phyloP scores from a whole-genome alignment of 1,284 basidiomycete genomes.

The Marasmius oreades region DNA sequence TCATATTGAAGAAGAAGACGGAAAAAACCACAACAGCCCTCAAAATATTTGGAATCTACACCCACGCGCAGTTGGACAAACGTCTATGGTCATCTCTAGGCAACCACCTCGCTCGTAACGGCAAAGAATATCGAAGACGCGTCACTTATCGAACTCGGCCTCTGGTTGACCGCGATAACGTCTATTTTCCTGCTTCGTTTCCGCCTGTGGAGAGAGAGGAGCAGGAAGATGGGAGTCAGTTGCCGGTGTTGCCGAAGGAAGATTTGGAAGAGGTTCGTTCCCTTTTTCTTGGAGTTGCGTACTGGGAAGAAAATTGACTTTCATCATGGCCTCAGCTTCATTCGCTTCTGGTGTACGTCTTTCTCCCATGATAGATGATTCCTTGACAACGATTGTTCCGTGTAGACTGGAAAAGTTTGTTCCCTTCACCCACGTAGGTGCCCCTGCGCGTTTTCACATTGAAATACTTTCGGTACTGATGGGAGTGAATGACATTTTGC shows the following conservation, averaged over 20 bases:
- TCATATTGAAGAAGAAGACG: slow-evolving; percentile 5
- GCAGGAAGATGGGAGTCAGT: neutral
- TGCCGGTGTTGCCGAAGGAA: neutral
- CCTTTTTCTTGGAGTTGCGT: neutral
- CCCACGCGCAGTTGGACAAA: slow-evolving; percentile 52
- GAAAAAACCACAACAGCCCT: slow-evolving; percentile 35
- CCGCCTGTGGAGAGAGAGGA: neutral
- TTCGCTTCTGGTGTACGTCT: neutral
- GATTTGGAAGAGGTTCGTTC: slow-evolving; percentile 1
- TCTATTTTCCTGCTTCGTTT: slow-evolving; percentile 1
- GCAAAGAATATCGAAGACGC: slow-evolving; percentile 51
- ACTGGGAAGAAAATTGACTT: neutral
- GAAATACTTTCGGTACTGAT: too few species aligned
- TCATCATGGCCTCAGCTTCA: neutral
- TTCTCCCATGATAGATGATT: neutral
- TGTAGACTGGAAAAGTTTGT: slow-evolving; percentile 56
- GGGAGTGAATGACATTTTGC: slow-evolving; percentile 1
- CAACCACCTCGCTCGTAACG: slow-evolving; percentile 46
- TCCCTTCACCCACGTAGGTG: slow-evolving; percentile 52
- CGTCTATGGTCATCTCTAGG: slow-evolving; percentile 58
- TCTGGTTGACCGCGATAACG: neutral
- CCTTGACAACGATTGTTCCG: neutral
- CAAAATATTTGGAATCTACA: slow-evolving; percentile 60
- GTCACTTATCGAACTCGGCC: slow-evolving; percentile 17
- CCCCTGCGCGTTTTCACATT: neutral